Percentiles rank a stretch among this genome's conserved stretches.
phyloP scores from a whole-genome alignment of 352 stramenopile species.

The Pilasporangium apinafurcum region DNA sequence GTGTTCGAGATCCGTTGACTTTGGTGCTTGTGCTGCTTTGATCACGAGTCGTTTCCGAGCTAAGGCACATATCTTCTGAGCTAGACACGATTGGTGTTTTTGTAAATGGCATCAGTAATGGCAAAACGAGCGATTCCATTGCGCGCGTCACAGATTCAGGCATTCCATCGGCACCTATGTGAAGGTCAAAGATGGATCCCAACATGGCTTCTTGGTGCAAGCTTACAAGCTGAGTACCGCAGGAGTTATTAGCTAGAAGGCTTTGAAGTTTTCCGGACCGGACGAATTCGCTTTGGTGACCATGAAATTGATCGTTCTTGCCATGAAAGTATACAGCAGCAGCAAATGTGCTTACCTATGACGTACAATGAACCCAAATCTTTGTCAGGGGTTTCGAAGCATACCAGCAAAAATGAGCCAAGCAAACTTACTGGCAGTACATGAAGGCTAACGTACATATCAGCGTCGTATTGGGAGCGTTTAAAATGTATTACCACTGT shows the following conservation, averaged over 20 bases:
- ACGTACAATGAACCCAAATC: too few species aligned
- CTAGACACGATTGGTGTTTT: too few species aligned
- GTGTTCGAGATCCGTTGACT: too few species aligned
- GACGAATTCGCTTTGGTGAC: slow-evolving; percentile 6
- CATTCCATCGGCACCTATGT: slow-evolving; percentile 30
- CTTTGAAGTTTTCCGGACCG: slow-evolving; percentile 18
- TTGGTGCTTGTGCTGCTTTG: too few species aligned
- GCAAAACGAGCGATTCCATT: slow-evolving; percentile 7
- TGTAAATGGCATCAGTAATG: slow-evolving; percentile 7
- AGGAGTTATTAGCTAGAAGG: slow-evolving; percentile 13
- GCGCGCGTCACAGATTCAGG: slow-evolving; percentile 13
- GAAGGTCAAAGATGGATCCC: slow-evolving; percentile 17
- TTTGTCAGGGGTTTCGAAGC: too few species aligned
- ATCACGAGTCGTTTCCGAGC: too few species aligned
- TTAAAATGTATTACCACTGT: too few species aligned
- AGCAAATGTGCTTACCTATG: slow-evolving; percentile 12
- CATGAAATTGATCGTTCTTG: slow-evolving; percentile 1
- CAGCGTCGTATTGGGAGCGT: too few species aligned
- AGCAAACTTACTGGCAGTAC: not conserved
- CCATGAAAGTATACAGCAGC: slow-evolving; percentile 12
- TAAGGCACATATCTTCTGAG: too few species aligned
- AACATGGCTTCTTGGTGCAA: slow-evolving; percentile 21
- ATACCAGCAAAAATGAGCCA: not conserved
- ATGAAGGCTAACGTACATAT: too few species aligned
- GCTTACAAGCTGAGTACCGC: slow-evolving; percentile 13